A percentile compares a stretch with the other conserved stretches of the same genome.
phyloP scores from a whole-genome alignment of 2,329 filamentous ascomycete genomes.

The Fusarium sp. region DNA sequence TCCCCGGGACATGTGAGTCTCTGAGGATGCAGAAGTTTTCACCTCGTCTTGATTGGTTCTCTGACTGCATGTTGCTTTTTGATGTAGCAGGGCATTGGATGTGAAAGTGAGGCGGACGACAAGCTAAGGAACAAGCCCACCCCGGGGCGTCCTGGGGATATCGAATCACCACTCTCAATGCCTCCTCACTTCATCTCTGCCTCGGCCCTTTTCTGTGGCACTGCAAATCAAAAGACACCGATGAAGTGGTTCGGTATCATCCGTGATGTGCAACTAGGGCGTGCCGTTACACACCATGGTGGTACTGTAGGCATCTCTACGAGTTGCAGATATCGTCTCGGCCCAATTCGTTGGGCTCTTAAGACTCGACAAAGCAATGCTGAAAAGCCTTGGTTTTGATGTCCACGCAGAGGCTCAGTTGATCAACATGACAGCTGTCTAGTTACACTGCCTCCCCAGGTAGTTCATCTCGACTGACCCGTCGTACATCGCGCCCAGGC shows the following conservation, averaged over 20 bases:
- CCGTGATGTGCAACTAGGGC: background rate
- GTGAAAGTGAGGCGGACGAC: slow-evolving; percentile 32
- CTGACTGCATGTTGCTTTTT: background rate
- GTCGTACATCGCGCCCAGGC: background rate
- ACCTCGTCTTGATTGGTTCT: slow-evolving; percentile 12
- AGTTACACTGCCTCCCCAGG: background rate
- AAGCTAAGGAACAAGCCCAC: slow-evolving; percentile 3
- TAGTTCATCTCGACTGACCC: background rate
- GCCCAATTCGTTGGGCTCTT: slow-evolving; percentile 24
- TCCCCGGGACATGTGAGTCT: slow-evolving; percentile 8
- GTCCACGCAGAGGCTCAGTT: background rate
- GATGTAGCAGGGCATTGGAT: slow-evolving; percentile 2
- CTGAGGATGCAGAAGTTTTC: background rate
- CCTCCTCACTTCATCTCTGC: background rate
- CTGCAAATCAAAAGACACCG: background rate
- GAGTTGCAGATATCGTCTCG: slow-evolving; percentile 6
- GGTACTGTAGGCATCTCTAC: background rate
- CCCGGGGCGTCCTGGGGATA: background rate
- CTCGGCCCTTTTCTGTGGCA: background rate
- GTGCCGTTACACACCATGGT: background rate
- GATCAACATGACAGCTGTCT: background rate
- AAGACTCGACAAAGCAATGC: background rate
- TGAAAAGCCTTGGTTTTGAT: background rate
- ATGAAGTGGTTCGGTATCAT: background rate
- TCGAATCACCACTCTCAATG: slow-evolving; percentile 11